phyloP scores from a whole-genome alignment of 2,329 filamentous ascomycete species.

The Fusarium drepaniforme region DNA sequence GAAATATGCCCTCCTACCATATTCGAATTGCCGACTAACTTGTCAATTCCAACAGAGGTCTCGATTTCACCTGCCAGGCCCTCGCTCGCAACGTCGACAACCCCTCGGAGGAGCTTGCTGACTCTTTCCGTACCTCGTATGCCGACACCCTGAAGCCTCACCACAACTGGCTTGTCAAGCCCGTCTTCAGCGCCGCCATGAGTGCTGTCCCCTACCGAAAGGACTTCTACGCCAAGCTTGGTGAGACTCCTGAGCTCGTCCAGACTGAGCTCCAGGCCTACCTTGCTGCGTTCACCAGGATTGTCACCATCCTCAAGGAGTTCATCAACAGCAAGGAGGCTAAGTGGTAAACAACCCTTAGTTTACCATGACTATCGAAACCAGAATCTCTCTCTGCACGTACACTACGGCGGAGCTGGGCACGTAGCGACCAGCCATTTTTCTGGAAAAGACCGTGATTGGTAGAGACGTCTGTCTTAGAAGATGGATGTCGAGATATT shows the following conservation, averaged over 20 bases:
- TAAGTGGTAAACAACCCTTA: slow-evolving; percentile 62
- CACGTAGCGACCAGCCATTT: slow-evolving; percentile 17
- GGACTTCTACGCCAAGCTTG: slow-evolving; percentile 93
- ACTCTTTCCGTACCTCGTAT: slow-evolving; percentile 91
- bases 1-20: slow-evolving; percentile 33
- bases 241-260: slow-evolving; percentile 73
- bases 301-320: slow-evolving; percentile 79
- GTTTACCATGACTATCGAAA: neutral
- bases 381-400: slow-evolving; percentile 3
- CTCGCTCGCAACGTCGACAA: slow-evolving; percentile 82
- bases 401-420: slow-evolving; percentile 4
- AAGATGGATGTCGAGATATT: slow-evolving; percentile 6
- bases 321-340: slow-evolving; percentile 68
- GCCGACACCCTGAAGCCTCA: slow-evolving; percentile 88
- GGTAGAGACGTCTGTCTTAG: slow-evolving; percentile 12
- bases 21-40: neutral
- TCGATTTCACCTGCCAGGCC: slow-evolving; percentile 92
- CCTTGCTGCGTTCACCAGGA: slow-evolving; percentile 81
- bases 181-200: slow-evolving; percentile 94
- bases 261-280: slow-evolving; percentile 74
- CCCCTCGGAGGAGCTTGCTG: slow-evolving; percentile 78
- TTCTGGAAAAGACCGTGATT: slow-evolving; percentile 22
- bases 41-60: slow-evolving; percentile 69
- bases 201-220: slow-evolving; percentile 91
- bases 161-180: slow-evolving; percentile 91